A percentile compares a stretch with the other conserved stretches of the same genome.
Conservation (phyloP, 1,139 yeast genomes). For the Blastobotrys proliferans region DNA sequence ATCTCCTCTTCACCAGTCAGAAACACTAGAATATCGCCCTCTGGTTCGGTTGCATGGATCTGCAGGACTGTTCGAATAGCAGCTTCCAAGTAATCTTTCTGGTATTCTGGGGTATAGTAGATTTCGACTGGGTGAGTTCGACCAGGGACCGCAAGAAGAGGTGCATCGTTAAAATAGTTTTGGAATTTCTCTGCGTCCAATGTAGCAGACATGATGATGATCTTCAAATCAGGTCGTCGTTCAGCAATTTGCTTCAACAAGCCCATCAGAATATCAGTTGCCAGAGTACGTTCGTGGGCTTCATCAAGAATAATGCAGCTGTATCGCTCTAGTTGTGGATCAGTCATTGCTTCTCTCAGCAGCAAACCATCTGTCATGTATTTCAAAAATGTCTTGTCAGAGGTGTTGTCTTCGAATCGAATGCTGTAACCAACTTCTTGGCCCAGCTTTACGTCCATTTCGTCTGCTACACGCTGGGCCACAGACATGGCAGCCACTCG, state of each 20-base stretch:
- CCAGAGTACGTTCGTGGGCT: conserved; percentile 96
- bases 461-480: conserved; percentile 94
- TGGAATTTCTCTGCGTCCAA: conserved; percentile 97
- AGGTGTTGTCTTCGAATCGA: conserved; percentile 88
- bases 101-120: conserved; percentile 94
- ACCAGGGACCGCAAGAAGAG: conserved; percentile 94
- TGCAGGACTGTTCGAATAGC: conserved; percentile 93
- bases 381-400: conserved; percentile 74
- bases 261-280: conserved; percentile 97
- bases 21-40: conserved; percentile 84
- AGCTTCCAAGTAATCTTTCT: conserved; percentile 89
- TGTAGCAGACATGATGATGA: conserved; percentile 96
- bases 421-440: conserved; percentile 91
- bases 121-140: conserved; percentile 97
- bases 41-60: conserved; percentile 94
- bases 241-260: conserved; percentile 73
- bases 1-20: conserved; percentile 98
- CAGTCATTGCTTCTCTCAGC: conserved; percentile 95
- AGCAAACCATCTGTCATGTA: conserved; percentile 99
- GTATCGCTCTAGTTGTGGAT: conserved; percentile 73
- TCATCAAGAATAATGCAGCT: conserved; percentile 93
- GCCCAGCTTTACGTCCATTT: conserved; percentile 87
- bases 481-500: conserved; percentile 98
- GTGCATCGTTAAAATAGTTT: conserved; percentile 83
- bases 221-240: conserved; percentile 82